Conservation (phyloP, 1,284 basidiomycete genomes). For the Xanthoconium separans region DNA sequence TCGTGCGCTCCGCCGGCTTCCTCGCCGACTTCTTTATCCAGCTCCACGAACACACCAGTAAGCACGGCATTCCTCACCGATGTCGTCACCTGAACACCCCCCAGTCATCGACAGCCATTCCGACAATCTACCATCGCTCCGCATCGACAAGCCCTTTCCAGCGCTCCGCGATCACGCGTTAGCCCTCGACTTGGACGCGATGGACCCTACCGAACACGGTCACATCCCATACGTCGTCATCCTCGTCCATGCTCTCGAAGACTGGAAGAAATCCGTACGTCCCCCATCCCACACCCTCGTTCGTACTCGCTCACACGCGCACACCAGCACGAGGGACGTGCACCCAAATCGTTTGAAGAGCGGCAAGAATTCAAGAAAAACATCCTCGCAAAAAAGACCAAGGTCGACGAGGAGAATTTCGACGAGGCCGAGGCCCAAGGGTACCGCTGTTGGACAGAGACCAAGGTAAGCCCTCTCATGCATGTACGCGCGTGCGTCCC, state of each 20-base stretch:
- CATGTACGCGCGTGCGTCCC: neutral
- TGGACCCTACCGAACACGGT: constrained; percentile 84
- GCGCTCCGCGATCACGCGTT: constrained; percentile 71
- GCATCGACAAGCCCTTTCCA: constrained; percentile 89
- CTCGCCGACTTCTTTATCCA: constrained; percentile 87
- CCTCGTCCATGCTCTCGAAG: constrained; percentile 77
- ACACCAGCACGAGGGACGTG: constrained; percentile 58
- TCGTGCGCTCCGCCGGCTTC: constrained; percentile 83
- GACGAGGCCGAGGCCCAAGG: constrained; percentile 88
- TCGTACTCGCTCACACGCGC: neutral
- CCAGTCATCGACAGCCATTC: constrained; percentile 93
- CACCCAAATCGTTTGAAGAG: constrained; percentile 67
- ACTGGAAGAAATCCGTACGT: constrained; percentile 75
- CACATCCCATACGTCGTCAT: constrained; percentile 89
- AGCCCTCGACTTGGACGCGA: constrained; percentile 66
- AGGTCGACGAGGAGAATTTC: constrained; percentile 93
- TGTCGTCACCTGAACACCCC: constrained; percentile 7
- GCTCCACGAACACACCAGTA: constrained; percentile 82
- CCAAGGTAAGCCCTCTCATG: constrained; percentile 41
- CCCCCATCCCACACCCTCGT: neutral
- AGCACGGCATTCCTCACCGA: constrained; percentile 27
- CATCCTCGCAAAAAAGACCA: constrained; percentile 60
- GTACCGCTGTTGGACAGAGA: constrained; percentile 66
- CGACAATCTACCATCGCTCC: constrained; percentile 79
- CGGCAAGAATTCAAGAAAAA: constrained; percentile 76